These are phyloP conservation scores for Avena eriantha DNA, from an alignment of 176 grass and related monocot species.

Conservation along the genomic window DNA sequence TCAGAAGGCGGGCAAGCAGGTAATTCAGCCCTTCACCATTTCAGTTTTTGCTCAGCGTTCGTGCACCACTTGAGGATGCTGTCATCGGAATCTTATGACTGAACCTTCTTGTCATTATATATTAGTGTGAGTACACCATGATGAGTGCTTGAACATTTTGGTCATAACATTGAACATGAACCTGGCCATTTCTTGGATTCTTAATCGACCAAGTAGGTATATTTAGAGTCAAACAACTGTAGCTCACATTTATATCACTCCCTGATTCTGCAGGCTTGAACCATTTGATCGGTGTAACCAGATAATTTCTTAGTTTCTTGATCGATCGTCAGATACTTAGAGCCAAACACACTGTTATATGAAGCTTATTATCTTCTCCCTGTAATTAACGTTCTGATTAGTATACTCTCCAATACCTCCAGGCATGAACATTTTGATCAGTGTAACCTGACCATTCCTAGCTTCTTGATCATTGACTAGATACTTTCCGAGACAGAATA, in stretches of 20 bases:
- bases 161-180: background rate
- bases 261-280: background rate
- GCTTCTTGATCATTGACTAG: background rate
- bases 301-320: constrained; percentile 5
- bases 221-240: background rate
- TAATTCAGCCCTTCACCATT: background rate
- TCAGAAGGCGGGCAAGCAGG: background rate
- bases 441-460: background rate
- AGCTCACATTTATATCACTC: background rate
- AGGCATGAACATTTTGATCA: background rate
- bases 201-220: background rate
- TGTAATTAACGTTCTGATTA: background rate
- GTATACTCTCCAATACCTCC: background rate
- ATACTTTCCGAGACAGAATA: background rate
- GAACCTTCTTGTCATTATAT: background rate
- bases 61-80: background rate
- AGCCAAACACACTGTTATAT: background rate
- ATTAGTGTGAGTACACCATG: background rate
- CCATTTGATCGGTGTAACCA: background rate
- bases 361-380: background rate
- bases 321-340: background rate
- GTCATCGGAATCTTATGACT: background rate
- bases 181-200: background rate
- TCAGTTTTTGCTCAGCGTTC: background rate
- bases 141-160: background rate